phyloP scores from a whole-genome alignment of 1,139 yeast genomes.

The Pichia cactophila region DNA sequence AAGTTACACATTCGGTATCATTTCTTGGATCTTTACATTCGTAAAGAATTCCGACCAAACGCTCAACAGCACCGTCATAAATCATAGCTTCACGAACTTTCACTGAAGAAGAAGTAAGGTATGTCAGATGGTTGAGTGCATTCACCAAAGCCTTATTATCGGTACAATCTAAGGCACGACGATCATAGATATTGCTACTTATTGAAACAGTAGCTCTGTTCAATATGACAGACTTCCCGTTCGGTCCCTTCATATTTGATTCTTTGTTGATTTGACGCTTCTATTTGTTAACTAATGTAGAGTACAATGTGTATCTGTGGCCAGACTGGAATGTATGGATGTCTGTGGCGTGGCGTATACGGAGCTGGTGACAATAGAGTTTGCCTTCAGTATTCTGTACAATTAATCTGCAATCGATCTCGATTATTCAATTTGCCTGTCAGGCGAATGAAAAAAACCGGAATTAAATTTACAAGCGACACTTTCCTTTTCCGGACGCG shows the following conservation, averaged over 20 bases:
- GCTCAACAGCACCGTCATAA: slow-evolving; percentile 84
- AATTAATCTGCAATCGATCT: too few relatives aligned
- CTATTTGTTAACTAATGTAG: not conserved
- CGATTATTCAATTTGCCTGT: too few relatives aligned
- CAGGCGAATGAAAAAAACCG: not conserved
- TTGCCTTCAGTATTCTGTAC: not conserved
- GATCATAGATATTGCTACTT: slow-evolving; percentile 79
- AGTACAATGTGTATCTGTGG: not conserved
- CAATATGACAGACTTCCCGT: slow-evolving; percentile 66
- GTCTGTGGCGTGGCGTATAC: not conserved
- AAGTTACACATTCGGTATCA: slow-evolving; percentile 32
- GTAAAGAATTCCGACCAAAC: slow-evolving; percentile 77
- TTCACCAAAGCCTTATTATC: slow-evolving; percentile 85
- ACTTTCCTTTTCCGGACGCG: not conserved
- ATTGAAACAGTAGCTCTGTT: slow-evolving; percentile 90
- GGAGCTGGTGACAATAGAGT: not conserved
- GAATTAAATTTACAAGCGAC: not conserved
- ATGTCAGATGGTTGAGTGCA: slow-evolving; percentile 83
- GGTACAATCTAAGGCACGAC: slow-evolving; percentile 88
- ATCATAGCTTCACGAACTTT: slow-evolving; percentile 87
- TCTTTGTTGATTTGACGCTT: not conserved
- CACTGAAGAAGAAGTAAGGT: slow-evolving; percentile 76
- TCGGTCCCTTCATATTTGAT: slow-evolving; percentile 83
- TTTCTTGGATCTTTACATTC: slow-evolving; percentile 57
- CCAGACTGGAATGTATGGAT: slow-evolving; percentile 1